These are phyloP conservation scores for Coccomyxa sp. DNA, from an alignment of 139 green algal species.

Conservation along the genomic window DNA sequence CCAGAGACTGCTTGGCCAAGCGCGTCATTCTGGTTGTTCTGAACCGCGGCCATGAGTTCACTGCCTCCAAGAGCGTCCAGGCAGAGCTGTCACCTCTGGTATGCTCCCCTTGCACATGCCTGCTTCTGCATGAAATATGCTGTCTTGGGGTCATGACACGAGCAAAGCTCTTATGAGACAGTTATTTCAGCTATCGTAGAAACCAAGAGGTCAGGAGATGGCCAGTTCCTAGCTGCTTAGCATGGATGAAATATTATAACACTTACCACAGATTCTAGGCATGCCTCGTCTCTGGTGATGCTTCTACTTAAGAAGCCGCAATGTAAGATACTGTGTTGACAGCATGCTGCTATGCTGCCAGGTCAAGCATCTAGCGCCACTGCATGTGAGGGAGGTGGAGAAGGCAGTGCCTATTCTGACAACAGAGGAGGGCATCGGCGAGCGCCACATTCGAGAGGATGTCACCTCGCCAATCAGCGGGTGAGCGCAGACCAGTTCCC, in stretches of 20 bases:
- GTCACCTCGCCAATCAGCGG: slow-evolving; percentile 21
- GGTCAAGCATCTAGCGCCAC: slow-evolving; percentile 23
- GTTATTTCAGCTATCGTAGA: no score
- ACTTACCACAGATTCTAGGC: no score
- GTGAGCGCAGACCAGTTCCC: background rate
- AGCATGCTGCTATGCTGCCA: no score
- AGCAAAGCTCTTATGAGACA: no score
- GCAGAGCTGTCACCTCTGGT: slow-evolving; percentile 42
- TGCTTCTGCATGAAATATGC: background rate
- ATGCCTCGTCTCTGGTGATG: background rate
- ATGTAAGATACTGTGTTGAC: no score
- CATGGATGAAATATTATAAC: background rate
- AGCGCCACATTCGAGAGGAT: slow-evolving; percentile 12
- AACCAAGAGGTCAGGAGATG: no score
- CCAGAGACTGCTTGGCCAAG: slow-evolving; percentile 14
- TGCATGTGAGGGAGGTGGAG: background rate
- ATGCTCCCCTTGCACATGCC: background rate
- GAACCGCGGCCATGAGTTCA: slow-evolving; percentile 34
- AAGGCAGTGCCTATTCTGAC: slow-evolving; percentile 33
- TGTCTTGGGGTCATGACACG: no score
- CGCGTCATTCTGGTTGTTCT: slow-evolving; percentile 43
- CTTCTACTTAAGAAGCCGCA: background rate
- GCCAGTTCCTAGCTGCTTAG: background rate
- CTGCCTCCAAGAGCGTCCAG: slow-evolving; percentile 20
- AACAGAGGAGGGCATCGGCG: slow-evolving; percentile 35